Percentiles rank a stretch among this genome's conserved stretches.
These are phyloP conservation scores for Pichia sp. DNA, from an alignment of 1,139 yeast genomes.

Conservation along the genomic window DNA sequence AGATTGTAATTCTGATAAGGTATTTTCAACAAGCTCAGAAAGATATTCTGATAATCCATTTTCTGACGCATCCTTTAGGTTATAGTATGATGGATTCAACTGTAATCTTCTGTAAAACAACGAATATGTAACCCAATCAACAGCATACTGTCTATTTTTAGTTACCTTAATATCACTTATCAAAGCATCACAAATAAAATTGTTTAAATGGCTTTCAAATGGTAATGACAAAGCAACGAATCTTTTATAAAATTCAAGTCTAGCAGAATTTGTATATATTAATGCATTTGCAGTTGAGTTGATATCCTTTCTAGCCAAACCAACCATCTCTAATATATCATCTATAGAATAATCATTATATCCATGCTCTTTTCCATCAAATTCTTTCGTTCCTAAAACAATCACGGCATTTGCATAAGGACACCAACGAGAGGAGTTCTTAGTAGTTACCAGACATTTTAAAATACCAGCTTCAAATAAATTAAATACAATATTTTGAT, in stretches of 20 bases:
- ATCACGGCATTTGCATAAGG: conserved; percentile 54
- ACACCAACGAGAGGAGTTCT: conserved; percentile 45
- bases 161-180: conserved; percentile 67
- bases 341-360: conserved; percentile 62
- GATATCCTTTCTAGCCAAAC: conserved; percentile 40
- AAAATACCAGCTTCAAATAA: conserved; percentile 47
- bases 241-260: conserved; percentile 59
- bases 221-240: conserved; percentile 76
- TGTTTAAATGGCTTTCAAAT: conserved; percentile 67
- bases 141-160: conserved; percentile 70
- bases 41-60: conserved; percentile 72
- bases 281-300: conserved; percentile 38
- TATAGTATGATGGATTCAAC: conserved; percentile 85
- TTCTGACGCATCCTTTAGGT: conserved; percentile 56
- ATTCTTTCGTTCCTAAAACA: conserved; percentile 65
- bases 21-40: conserved; percentile 76
- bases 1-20: conserved; percentile 57
- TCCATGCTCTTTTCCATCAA: conserved; percentile 69
- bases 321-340: conserved; percentile 69
- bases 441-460: conserved; percentile 50
- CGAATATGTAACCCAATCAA: conserved; percentile 85
- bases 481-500: conserved; percentile 47
- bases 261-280: conserved; percentile 52
- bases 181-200: conserved; percentile 57
- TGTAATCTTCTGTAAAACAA: conserved; percentile 76